Evolutionary conservation across 768 basidiomycete genomes (phyloP), one percentile per base, ranked within the genome.

Genomic region (Zangia roseola): DNA sequence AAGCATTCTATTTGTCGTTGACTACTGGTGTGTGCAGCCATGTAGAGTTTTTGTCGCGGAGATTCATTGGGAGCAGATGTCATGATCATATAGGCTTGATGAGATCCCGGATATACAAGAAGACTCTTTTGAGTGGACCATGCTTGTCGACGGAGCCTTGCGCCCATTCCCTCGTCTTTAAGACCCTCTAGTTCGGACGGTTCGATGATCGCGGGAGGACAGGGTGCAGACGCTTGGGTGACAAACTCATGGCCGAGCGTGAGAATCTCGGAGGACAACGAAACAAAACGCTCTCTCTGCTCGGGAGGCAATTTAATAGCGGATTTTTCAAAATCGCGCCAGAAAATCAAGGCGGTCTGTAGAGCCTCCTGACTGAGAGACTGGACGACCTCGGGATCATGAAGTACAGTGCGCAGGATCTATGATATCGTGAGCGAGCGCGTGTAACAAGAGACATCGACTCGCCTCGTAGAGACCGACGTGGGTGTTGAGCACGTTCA

Each of bases 401-500:
- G 78, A 47, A 93, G 68, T 38, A 92, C 86, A 14, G 68, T 72
- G 64, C 82, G 82, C 40, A 93, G 74, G 40, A 87, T 81, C 91
- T 93, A 54, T 17, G 55, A 20, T 43, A 26, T 52, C 37, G 46
- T 56, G 33, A 59, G 60, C 40, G 61, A 67, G 50, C 43, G 21
- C 35, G 16, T 45, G 40, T 19, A 17, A 53, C 26, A 38, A 47
- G 46, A 50, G 38, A 36, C 37, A 43, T 16, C 20, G 47, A 74
- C 88, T 69, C 67, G 90, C 94, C 73, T 91, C 79, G 55, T 94
- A 94, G 39, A 99, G 74, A 33, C 88, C 91, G 28, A 87, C 84
- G 73, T 98, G 79, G 26, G 94, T 97, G 69, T 99, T 99, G 50
- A 98, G 74, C 39, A 91, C 84, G 68, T 97, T 97, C 94, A 99